These are phyloP conservation scores for Talinum fruticosum DNA, from an alignment of 148 eudicot genomes.

Conservation along the genomic window DNA sequence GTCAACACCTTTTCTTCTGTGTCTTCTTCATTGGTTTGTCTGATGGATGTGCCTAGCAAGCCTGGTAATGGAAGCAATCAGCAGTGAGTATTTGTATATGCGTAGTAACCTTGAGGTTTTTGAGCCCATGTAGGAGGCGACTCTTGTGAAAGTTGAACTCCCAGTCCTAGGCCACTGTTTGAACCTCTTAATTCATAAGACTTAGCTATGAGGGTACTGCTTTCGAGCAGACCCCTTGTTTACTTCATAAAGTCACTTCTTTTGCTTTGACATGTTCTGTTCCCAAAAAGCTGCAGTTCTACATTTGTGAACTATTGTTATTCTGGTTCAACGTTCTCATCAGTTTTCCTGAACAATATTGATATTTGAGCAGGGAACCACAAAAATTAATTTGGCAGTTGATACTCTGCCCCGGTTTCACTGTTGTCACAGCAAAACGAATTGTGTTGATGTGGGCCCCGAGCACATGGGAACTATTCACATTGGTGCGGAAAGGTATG, in stretches of 20 bases:
- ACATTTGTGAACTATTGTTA: not conserved
- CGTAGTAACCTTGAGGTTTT: not conserved
- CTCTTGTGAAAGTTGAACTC: not conserved
- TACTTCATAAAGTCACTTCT: not conserved
- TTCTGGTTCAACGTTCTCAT: not conserved
- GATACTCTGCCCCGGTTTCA: slow-evolving; percentile 66
- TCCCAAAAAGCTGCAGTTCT: not conserved
- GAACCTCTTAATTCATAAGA: not conserved
- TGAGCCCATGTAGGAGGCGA: not conserved
- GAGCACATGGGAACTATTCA: slow-evolving; percentile 95
- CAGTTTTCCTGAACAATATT: not conserved
- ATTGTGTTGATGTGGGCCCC: slow-evolving; percentile 62
- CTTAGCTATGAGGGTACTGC: not conserved
- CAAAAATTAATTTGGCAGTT: slow-evolving; percentile 94
- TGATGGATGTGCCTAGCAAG: not conserved
- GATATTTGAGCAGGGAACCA: slow-evolving; percentile 64
- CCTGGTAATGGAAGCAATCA: not conserved
- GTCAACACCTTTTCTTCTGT: not conserved
- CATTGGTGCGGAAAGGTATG: slow-evolving; percentile 91
- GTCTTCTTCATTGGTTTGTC: not conserved
- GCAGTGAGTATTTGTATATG: not conserved
- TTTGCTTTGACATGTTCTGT: not conserved
- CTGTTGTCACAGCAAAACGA: slow-evolving; percentile 47
- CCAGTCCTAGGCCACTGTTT: not conserved
- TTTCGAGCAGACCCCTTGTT: not conserved